Conservation (phyloP, 2,329 filamentous ascomycete genomes). For the Colletotrichum magnum region DNA sequence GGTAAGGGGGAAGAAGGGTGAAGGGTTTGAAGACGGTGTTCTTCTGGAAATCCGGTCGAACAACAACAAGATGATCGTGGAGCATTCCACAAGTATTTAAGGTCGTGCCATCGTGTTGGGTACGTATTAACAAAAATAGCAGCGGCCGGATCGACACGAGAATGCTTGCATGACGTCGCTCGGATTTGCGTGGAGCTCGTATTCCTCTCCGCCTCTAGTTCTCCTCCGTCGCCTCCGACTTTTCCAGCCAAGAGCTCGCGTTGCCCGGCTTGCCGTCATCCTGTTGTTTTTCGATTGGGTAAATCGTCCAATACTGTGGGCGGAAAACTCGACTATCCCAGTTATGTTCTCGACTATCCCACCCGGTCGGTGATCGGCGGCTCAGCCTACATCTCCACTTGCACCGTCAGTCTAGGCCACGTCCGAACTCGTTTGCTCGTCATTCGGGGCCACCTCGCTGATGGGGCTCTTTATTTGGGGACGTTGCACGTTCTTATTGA, state of each 20-base stretch:
- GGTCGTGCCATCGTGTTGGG: not conserved
- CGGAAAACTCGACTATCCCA: not conserved
- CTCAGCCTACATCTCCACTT: conserved; percentile 32
- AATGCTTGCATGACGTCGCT: conserved; percentile 29
- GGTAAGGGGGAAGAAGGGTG: not conserved
- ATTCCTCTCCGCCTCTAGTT: conserved; percentile 4
- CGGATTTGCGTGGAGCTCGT: conserved; percentile 20
- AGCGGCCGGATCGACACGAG: conserved; percentile 11
- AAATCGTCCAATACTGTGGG: not conserved
- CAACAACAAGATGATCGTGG: not conserved
- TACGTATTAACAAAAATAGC: conserved; percentile 24
- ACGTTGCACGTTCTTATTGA: not conserved
- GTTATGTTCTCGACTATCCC: not conserved
- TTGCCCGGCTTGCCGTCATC: conserved; percentile 5
- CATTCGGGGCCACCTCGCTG: conserved; percentile 4
- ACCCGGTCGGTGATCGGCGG: conserved; percentile 19
- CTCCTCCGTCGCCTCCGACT: not conserved
- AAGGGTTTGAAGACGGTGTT: not conserved
- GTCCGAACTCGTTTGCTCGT: conserved; percentile 1
- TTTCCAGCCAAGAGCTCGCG: conserved; percentile 10
- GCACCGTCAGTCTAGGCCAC: conserved; percentile 17
- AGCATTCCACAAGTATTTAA: conserved; percentile 9
- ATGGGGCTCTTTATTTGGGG: not conserved
- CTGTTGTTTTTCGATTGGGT: conserved; percentile 1
- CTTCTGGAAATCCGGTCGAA: conserved; percentile 10